A percentile compares a stretch with the other conserved stretches of the same genome.
These are phyloP conservation scores for Pseudogymnoascus sp. DNA, from an alignment of 2,329 filamentous ascomycete species.

Conservation along the genomic window DNA sequence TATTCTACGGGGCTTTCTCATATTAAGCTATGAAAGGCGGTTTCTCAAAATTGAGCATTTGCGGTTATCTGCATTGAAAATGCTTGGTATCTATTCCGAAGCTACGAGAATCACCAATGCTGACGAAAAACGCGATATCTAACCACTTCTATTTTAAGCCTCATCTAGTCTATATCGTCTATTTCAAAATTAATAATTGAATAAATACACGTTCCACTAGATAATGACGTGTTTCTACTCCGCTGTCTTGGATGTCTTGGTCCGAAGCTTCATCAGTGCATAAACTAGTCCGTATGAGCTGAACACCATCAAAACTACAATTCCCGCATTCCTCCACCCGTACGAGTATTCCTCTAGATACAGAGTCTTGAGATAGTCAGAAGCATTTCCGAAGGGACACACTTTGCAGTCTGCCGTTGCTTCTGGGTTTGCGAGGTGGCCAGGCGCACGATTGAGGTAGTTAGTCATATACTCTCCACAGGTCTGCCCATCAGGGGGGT, in stretches of 20 bases:
- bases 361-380: constrained; percentile 52
- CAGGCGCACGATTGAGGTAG: constrained; percentile 39
- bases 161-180: not conserved
- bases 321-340: constrained; percentile 59
- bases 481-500: constrained; percentile 36
- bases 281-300: constrained; percentile 38
- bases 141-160: not conserved
- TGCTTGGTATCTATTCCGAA: not conserved
- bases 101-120: no score
- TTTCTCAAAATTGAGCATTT: not conserved
- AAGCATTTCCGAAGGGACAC: constrained; percentile 51
- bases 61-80: not conserved
- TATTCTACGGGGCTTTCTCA: not conserved
- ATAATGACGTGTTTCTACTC: not conserved
- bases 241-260: constrained; percentile 41
- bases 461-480: constrained; percentile 50
- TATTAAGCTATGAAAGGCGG: not conserved
- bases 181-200: not conserved
- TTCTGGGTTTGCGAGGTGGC: constrained; percentile 53
- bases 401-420: constrained; percentile 50
- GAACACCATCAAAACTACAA: constrained; percentile 38
- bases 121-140: not conserved
- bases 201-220: not conserved
- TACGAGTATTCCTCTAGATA: constrained; percentile 55
- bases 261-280: constrained; percentile 42